Evolutionary conservation across 1,139 yeast species (phyloP), one percentile per base, ranked within the genome.

Genomic region (Protomyces lactucae-debilis): DNA sequence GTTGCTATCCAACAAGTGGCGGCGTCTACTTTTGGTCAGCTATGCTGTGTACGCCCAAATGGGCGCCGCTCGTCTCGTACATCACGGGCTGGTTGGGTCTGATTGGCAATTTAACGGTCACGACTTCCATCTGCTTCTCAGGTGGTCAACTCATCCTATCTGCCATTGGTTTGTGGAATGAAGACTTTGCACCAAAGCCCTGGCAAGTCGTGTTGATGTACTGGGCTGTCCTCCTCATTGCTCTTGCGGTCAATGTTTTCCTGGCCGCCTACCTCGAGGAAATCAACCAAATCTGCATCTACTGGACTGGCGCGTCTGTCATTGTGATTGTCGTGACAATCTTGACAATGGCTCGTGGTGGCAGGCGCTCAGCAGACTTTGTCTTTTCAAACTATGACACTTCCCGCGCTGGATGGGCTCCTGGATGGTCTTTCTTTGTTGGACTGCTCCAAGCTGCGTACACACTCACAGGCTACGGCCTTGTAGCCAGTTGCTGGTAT

Each of bases 391-490:
- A 60, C n/a, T 60, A 39, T 36, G 64, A 60, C 25, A 52, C 59
- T 14, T 40, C 53, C 16, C 64, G 59, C 3, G 45, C 64, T 5
- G 64, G 64, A 2, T 60, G 64, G 64, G 57, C 52, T 12, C 64
- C 64, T 10, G 64, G 64, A 16, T 60, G 64, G 64, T 54, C 64
- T 6, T 60, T 71, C 45, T 66, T 71, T 28, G 68, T 88, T 52
- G 95, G 95, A 0, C 80, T 88, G 65, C 91, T 87, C 72, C 87
- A 88, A 69, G 84, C 92, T 0, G 85, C 88, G 48, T 87, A 87
- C 73, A 87, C 95, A 28, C 78, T 88, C 71, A 88, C 89, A 67
- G 95, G 95, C 0, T 88, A 86, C 73, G 93, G 93, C 28, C 85
- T 88, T 82, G 78, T 88, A 36, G 88, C 90, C 18, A 46, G 61